Percentiles rank a stretch among this genome's conserved stretches.
Evolutionary conservation across 2,329 filamentous ascomycete species (phyloP).

Genomic region (Fonsecaea nubica): DNA sequence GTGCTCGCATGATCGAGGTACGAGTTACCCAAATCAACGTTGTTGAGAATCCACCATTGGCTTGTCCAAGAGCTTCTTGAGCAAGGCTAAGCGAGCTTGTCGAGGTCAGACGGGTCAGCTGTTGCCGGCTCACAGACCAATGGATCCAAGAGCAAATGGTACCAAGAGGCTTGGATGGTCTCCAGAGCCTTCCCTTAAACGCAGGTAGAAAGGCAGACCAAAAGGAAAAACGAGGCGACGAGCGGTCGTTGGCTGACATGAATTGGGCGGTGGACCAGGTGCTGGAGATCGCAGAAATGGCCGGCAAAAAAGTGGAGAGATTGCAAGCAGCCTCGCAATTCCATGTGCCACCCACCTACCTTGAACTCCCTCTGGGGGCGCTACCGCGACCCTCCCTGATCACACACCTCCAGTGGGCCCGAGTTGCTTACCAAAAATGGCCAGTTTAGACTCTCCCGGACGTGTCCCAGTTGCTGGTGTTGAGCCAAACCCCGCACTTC

Average conservation of each 20-base stretch:
- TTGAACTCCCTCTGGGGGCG: slow-evolving; percentile 1
- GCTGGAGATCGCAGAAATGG: slow-evolving; percentile 14
- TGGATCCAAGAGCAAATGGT: background rate
- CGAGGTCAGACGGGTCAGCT: slow-evolving; percentile 19
- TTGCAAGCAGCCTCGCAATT: slow-evolving; percentile 29
- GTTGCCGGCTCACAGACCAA: slow-evolving; percentile 14
- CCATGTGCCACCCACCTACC: slow-evolving; percentile 8
- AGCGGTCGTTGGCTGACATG: slow-evolving; percentile 21
- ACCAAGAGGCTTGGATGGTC: slow-evolving; percentile 13
- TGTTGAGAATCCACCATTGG: slow-evolving; percentile 24
- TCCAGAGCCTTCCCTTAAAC: slow-evolving; percentile 10
- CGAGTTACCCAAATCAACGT: slow-evolving; percentile 10
- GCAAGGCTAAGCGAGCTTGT: slow-evolving; percentile 13
- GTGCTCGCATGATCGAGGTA: slow-evolving; percentile 16
- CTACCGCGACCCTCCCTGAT: slow-evolving; percentile 4
- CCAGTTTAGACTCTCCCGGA: slow-evolving; percentile 9
- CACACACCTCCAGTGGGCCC: background rate
- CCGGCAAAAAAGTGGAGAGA: slow-evolving; percentile 21
- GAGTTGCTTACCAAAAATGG: slow-evolving; percentile 6
- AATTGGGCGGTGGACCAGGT: slow-evolving; percentile 14
- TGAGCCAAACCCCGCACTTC: slow-evolving; percentile 22
- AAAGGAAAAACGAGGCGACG: slow-evolving; percentile 27
- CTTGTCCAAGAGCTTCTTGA: slow-evolving; percentile 1
- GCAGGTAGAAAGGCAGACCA: slow-evolving; percentile 16
- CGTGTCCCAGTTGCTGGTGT: background rate